Evolutionary conservation across 2,329 filamentous ascomycete species (phyloP).

Genomic region (Metarhizium brunneum): DNA sequence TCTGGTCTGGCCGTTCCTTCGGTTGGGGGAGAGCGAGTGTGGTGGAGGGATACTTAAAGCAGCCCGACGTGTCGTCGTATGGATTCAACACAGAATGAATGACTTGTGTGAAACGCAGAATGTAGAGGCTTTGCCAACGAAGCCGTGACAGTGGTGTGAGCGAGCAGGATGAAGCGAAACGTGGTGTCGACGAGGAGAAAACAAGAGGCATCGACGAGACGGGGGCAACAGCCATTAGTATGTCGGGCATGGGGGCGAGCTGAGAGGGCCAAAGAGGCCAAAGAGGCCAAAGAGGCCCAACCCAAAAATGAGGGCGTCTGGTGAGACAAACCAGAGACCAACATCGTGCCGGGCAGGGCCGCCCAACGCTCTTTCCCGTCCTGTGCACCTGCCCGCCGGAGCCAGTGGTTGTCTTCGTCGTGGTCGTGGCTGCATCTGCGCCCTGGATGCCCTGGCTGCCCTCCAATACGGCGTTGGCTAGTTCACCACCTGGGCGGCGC

Average conservation of each 20-base stretch:
- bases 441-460: too few relatives aligned
- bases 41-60: not conserved
- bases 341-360: not conserved
- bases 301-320: not conserved
- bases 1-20: not conserved
- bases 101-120: conserved; percentile 13
- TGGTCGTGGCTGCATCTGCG: too few relatives aligned
- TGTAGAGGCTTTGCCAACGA: conserved; percentile 48
- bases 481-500: not conserved
- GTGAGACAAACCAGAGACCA: not conserved
- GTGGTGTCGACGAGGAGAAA: not conserved
- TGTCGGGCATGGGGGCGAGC: not conserved
- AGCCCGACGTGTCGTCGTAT: not conserved
- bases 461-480: too few relatives aligned
- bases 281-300: not conserved
- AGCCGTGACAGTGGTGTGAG: conserved; percentile 23
- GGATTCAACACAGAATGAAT: conserved; percentile 4
- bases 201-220: not conserved
- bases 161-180: conserved; percentile 9
- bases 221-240: not conserved
- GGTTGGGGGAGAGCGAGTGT: not conserved
- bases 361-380: not conserved
- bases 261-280: not conserved
- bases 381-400: too few relatives aligned
- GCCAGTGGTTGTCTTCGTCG: too few relatives aligned